Evolutionary conservation across 108 stramenopile species (phyloP).

Genomic region (Mayamaea pseudoterrestris): DNA sequence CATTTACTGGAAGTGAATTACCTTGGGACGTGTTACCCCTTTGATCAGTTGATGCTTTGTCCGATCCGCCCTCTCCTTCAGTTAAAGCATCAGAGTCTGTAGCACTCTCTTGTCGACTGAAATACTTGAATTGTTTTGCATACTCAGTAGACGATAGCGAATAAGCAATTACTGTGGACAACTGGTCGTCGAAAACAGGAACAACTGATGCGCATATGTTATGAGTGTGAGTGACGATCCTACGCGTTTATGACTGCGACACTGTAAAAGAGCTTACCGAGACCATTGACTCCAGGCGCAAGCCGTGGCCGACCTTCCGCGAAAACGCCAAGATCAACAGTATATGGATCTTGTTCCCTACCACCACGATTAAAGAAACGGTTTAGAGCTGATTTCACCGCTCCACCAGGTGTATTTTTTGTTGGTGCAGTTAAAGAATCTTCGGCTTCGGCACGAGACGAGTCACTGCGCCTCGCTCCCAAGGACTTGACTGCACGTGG

Average conservation of each 20-base stretch:
- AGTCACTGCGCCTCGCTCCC: slow-evolving; percentile 20
- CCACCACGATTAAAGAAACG: slow-evolving; percentile 81
- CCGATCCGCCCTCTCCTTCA: too few species aligned
- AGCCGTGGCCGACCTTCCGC: slow-evolving; percentile 80
- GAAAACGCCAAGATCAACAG: slow-evolving; percentile 84
- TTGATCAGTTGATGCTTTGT: too few species aligned
- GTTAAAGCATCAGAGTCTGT: too few species aligned
- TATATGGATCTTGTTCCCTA: slow-evolving; percentile 68
- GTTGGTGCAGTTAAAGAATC: slow-evolving; percentile 8
- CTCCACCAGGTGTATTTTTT: slow-evolving; percentile 37
- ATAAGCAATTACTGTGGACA: slow-evolving; percentile 88
- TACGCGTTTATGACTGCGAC: too few species aligned
- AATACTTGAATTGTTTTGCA: slow-evolving; percentile 63
- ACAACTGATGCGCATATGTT: too few species aligned
- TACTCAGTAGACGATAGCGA: slow-evolving; percentile 79
- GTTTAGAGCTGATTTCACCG: slow-evolving; percentile 80
- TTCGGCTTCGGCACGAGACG: background rate
- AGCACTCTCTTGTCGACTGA: slow-evolving; percentile 23
- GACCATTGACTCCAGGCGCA: slow-evolving; percentile 76
- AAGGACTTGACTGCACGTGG: slow-evolving; percentile 18
- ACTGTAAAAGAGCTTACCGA: too few species aligned
- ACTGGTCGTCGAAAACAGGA: slow-evolving; percentile 88
- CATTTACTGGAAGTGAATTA: too few species aligned
- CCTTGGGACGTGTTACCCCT: too few species aligned
- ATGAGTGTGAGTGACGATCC: too few species aligned